Percentiles rank a stretch among this genome's conserved stretches.
Conservation (phyloP, 345 rosid species). For the Gossypioides kirkii region DNA sequence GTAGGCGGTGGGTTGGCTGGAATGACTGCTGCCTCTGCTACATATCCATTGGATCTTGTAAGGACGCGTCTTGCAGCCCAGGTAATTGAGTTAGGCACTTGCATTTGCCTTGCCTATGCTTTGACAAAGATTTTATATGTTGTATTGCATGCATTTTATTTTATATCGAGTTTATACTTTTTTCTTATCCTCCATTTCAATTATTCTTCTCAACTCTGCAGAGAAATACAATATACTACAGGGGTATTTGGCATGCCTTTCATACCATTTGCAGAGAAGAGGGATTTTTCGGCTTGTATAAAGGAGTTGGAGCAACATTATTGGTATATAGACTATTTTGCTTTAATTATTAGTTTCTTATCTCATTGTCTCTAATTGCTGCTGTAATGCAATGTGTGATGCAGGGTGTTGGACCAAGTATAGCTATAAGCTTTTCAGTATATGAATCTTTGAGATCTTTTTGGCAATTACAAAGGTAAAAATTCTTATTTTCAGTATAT, state of each 20-base stretch:
- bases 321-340: slow-evolving; percentile 42
- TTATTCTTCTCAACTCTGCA: slow-evolving; percentile 30
- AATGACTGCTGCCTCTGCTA: slow-evolving; percentile 82
- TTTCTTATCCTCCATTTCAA: background rate
- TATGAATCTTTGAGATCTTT: slow-evolving; percentile 63
- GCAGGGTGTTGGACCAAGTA: slow-evolving; percentile 90
- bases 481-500: background rate
- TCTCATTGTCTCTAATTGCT: slow-evolving; percentile 2
- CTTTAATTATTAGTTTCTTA: background rate
- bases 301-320: slow-evolving; percentile 95
- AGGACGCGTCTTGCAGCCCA: slow-evolving; percentile 98
- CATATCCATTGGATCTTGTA: slow-evolving; percentile 93
- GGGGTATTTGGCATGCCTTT: slow-evolving; percentile 76
- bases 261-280: slow-evolving; percentile 77
- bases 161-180: background rate
- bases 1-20: slow-evolving; percentile 93
- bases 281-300: slow-evolving; percentile 78
- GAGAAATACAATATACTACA: slow-evolving; percentile 72
- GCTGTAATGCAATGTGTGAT: slow-evolving; percentile 14
- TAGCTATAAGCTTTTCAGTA: slow-evolving; percentile 85
- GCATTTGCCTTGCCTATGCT: background rate
- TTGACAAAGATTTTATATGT: background rate
- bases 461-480: slow-evolving; percentile 73
- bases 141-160: background rate
- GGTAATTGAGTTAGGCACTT: slow-evolving; percentile 34